Conservation (phyloP, 257 asterid genomes). For the Datura wrightii region DNA sequence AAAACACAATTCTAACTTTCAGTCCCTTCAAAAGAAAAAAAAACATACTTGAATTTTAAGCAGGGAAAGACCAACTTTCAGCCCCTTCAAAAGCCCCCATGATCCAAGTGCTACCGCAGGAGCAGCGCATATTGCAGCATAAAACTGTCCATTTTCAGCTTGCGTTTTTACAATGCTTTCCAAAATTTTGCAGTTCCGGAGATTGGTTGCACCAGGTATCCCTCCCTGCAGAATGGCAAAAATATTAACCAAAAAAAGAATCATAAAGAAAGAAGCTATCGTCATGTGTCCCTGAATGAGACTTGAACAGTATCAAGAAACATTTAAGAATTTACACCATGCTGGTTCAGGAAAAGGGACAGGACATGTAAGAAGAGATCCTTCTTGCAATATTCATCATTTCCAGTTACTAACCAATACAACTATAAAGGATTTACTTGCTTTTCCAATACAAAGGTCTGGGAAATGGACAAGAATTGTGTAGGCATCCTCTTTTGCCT, state of each 20-base stretch:
- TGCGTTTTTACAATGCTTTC: conserved; percentile 77
- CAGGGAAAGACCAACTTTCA: conserved; percentile 53
- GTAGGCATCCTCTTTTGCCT: not conserved
- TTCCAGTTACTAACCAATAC: not conserved
- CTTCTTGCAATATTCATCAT: conserved; percentile 16
- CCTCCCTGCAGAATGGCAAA: conserved; percentile 67
- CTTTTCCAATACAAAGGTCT: conserved; percentile 14
- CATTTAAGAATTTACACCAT: not conserved
- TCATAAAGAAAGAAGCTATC: not conserved
- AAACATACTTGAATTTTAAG: not conserved
- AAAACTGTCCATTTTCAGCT: conserved; percentile 64
- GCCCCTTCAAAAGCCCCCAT: conserved; percentile 90
- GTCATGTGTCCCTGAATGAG: not conserved
- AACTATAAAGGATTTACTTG: conserved; percentile 17
- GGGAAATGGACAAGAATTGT: not conserved
- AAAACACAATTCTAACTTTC: conserved; percentile 19
- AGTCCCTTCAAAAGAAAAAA: not conserved
- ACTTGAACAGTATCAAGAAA: conserved; percentile 9
- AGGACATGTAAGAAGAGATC: conserved; percentile 8
- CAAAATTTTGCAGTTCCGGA: conserved; percentile 75
- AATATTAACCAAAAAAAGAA: not conserved
- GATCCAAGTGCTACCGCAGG: conserved; percentile 94
- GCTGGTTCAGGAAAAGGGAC: not conserved
- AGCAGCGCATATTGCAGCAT: conserved; percentile 96
- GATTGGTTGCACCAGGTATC: conserved; percentile 81